Evolutionary conservation across 176 grass and related monocot species (phyloP), one percentile per base, ranked within the genome.

Genomic region (Hordeum marinum): DNA sequence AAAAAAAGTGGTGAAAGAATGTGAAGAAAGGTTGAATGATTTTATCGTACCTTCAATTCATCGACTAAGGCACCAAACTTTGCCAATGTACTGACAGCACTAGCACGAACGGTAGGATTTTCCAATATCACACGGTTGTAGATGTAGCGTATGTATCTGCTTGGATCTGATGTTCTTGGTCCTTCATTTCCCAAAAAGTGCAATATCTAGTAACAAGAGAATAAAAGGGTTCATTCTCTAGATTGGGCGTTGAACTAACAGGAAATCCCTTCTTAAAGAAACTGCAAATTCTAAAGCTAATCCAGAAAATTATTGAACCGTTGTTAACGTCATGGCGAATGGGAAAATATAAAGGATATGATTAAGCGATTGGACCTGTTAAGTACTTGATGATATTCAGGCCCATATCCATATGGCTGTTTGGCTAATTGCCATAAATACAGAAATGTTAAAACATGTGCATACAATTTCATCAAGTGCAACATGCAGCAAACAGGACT

Each of bases 111-210:
- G 83, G 93, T 99, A 37, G 91, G 88, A 94, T 99, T 99, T 92
- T 99, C 96, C 81, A 99, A 85, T 87, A 99, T 99, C 42, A 99
- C 88, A 54, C 93, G 96, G 58, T 99, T 99, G 88, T 99, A 99
- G 63, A 99, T 96, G 78, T 96, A 99, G 27, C 96, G 91, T 82
- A 99, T 94, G 64, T 94, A 99, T 82, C 84, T 99, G 86, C 96
- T 94, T 87, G 96, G 96, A 87, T 99, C 93, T 81, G 93, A 88
- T 89, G 96, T 96, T 84, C 75, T 94, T 75, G 96, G 96, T 9
- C 96, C 96, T 96, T 99, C 96, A 89, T 94, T 99, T 82, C 96
- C 96, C 90, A 99, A 74, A 82, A 99, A 92, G 77, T 99, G 96
- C 81, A 99, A 91, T 71, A 99, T 94, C 96, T 98, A 60, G 21